Evolutionary conservation across 2,329 filamentous ascomycete genomes (phyloP).

Genomic region (Gliomastix tumulicola): DNA sequence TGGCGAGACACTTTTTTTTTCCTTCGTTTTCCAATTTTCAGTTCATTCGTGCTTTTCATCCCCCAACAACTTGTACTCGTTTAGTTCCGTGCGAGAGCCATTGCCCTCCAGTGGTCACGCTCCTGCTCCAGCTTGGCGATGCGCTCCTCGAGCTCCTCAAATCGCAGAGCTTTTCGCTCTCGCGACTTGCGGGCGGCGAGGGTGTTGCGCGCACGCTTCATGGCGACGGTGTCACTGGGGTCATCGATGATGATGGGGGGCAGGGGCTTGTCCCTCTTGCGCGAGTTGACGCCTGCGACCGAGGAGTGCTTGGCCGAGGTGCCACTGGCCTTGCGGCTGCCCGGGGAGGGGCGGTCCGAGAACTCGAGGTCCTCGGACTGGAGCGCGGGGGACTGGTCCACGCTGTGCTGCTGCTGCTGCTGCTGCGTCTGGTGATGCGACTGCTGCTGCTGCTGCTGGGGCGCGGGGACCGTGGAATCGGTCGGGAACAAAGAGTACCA

Average conservation of each 20-base stretch:
- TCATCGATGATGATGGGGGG: constrained; percentile 74
- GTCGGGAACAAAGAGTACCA: constrained; percentile 74
- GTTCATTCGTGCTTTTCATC: too few species aligned
- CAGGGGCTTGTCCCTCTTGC: constrained; percentile 74
- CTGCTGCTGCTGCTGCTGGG: constrained; percentile 17
- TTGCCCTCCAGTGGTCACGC: constrained; percentile 58
- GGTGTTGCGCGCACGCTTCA: constrained; percentile 92
- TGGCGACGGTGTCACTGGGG: constrained; percentile 63
- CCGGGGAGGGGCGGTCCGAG: constrained; percentile 25
- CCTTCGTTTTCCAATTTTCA: too few species aligned
- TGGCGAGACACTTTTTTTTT: constrained; percentile 1
- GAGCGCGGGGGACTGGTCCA: constrained; percentile 33
- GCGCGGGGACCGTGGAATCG: constrained; percentile 18
- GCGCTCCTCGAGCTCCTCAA: constrained; percentile 66
- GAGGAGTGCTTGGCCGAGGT: constrained; percentile 56
- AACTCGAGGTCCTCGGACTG: constrained; percentile 42
- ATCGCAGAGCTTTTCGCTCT: constrained; percentile 71
- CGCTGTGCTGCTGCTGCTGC: too few species aligned
- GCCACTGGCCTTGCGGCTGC: constrained; percentile 38
- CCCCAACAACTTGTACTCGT: too few species aligned
- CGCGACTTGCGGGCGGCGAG: constrained; percentile 90
- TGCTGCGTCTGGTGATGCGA: too few species aligned
- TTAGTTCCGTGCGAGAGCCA: constrained; percentile 42
- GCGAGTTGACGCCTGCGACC: constrained; percentile 62
- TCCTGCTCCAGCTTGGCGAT: constrained; percentile 64